These are phyloP conservation scores for Beauveria bassiana DNA, from an alignment of 2,329 filamentous ascomycete species.

Conservation along the genomic window DNA sequence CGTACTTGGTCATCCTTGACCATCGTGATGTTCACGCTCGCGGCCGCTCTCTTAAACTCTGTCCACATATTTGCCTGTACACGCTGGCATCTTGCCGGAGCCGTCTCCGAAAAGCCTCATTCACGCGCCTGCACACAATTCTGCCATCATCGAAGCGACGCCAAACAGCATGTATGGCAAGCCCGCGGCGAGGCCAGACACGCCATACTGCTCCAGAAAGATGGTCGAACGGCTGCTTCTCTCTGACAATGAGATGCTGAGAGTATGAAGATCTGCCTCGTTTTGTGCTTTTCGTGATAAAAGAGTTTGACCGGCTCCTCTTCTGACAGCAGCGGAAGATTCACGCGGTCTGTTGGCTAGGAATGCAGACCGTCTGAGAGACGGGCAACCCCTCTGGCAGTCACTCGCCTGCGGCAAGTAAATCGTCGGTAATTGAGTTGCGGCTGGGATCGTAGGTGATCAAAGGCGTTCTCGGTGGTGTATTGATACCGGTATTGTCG, in stretches of 20 bases:
- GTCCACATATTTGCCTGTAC: not conserved
- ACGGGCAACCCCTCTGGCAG: too few relatives aligned
- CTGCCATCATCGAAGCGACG: not conserved
- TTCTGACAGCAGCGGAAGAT: too few relatives aligned
- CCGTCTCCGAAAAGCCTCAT: not conserved
- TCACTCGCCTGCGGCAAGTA: too few relatives aligned
- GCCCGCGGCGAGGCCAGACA: not conserved
- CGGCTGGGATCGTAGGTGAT: not conserved
- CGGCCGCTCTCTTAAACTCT: not conserved
- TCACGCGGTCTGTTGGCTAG: too few relatives aligned
- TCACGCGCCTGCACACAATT: not conserved
- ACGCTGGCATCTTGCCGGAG: not conserved
- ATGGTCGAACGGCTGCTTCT: not conserved
- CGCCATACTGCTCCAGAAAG: conserved; percentile 1
- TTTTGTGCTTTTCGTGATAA: too few relatives aligned
- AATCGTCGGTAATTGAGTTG: not conserved
- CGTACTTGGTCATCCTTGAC: not conserved
- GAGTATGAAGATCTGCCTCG: too few relatives aligned
- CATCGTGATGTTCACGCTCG: not conserved
- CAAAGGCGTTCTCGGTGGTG: not conserved
- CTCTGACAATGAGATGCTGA: not conserved
- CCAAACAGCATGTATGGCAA: not conserved
- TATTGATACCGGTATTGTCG: not conserved
- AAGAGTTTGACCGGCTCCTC: too few relatives aligned
- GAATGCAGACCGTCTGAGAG: too few relatives aligned